Base-by-base conservation (phyloP, 2,329 filamentous ascomycete species). In the Exophiala bonariae region DNA sequence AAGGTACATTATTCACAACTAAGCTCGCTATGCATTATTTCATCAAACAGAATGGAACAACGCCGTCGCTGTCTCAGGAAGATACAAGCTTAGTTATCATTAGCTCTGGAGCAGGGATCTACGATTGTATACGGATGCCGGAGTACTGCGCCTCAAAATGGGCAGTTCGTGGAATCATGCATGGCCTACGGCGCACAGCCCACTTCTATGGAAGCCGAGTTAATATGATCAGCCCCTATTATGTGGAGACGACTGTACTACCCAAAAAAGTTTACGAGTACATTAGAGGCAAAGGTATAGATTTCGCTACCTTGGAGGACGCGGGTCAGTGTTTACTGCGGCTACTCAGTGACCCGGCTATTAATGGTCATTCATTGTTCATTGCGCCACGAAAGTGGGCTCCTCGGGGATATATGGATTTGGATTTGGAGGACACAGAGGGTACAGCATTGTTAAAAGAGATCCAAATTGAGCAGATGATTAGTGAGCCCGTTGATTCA, bases 11-110 rank as follows among this genome's bases (percentile, higher is more conserved):
- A n/a, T 76, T 74, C 52, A 66, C 73, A 5, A 65, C 76, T 28
- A 74, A 76, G 51, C 60, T 78, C 3, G 75, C 67, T 0, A 64
- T 67, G 3, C 67, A 77, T 51, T 65, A 69, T 50, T 68, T 68
- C 44, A 63, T 64, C 36, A 59, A 54, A 16, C 62, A 66, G 35
- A 62, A 62, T 31, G 60, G 57, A 28, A 38, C 55, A 33, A 37
- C 43, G 7, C 54, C 52, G n/a, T 58, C 57, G 2, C 19, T 33
- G 10, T 17, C 44, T 6, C 59, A 63, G 37, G 52, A 63, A 31
- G 66, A 66, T 47, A 62, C 60, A 3, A 65, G 61, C 42, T 42
- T 67, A 33, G 46, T 65, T 16, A 44, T 66, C 17, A 65, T 66
- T 36, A 59, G 63, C 5, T 66, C 63, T 8, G 58, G 62, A 3